Evolutionary conservation across 768 basidiomycete species (phyloP).

Genomic region (Panellus pusillus): DNA sequence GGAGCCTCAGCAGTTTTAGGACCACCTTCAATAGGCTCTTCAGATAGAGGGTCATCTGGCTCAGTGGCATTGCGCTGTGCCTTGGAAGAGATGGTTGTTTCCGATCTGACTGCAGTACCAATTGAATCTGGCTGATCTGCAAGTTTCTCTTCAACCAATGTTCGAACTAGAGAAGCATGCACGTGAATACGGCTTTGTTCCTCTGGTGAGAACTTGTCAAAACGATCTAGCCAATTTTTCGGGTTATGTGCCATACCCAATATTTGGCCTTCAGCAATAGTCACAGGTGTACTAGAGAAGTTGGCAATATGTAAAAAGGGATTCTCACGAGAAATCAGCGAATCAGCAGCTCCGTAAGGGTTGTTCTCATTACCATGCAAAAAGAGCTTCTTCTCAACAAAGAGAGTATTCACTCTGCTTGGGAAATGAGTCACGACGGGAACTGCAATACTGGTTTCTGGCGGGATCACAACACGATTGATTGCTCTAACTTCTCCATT

Average conservation of each 20-base stretch:
- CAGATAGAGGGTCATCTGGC: constrained; percentile 14
- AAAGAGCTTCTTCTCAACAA: constrained; percentile 18
- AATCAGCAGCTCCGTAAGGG: constrained; percentile 16
- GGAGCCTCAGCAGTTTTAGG: constrained; percentile 31
- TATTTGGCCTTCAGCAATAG: constrained; percentile 15
- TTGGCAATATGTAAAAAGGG: constrained; percentile 9
- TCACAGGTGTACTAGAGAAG: constrained; percentile 9
- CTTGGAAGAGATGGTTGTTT: constrained; percentile 2
- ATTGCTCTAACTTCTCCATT: constrained; percentile 7
- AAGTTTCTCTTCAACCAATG: neutral
- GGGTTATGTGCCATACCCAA: constrained; percentile 16
- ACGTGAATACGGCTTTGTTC: constrained; percentile 4
- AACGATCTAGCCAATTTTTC: constrained; percentile 17
- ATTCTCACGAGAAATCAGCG: constrained; percentile 11
- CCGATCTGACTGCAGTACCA: neutral
- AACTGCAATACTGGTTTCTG: constrained; percentile 18
- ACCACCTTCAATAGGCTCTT: constrained; percentile 27
- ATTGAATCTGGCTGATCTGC: neutral
- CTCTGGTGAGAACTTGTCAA: constrained; percentile 1
- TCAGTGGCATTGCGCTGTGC: constrained; percentile 2
- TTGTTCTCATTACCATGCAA: constrained; percentile 3
- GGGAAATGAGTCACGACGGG: constrained; percentile 4
- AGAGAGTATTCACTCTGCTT: neutral
- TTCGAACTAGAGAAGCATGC: neutral
- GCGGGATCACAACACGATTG: constrained; percentile 14